phyloP scores from a whole-genome alignment of 352 stramenopile genomes.

The Blastocystis sp. region DNA sequence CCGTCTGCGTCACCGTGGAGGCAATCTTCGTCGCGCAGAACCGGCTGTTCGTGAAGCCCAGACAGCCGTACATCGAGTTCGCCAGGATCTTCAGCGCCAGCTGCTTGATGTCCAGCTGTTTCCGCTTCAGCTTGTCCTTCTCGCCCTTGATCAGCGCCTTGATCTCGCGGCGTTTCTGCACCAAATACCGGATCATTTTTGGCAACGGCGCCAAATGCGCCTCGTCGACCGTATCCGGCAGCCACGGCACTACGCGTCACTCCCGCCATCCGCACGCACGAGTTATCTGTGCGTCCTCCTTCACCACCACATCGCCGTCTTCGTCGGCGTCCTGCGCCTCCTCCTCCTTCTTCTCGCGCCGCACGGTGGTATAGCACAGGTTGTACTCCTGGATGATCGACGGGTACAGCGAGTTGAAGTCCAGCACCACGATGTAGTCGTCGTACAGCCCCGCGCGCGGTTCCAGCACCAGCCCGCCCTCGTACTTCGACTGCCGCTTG shows the following conservation, averaged over 20 bases:
- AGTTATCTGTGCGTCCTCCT: constrained; percentile 74
- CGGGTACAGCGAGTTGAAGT: constrained; percentile 99
- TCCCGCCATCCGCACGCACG: neutral
- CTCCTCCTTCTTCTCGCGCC: constrained; percentile 75
- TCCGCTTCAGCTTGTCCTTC: constrained; percentile 81
- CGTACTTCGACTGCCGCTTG: constrained; percentile 78
- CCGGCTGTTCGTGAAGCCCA: constrained; percentile 94
- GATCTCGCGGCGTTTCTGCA: constrained; percentile 92
- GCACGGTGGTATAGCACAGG: constrained; percentile 98
- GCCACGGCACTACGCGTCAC: constrained; percentile 17
- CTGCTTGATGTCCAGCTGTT: constrained; percentile 95
- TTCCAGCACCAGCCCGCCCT: constrained; percentile 95
- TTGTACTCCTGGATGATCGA: constrained; percentile 99
- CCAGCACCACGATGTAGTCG: constrained; percentile 97
- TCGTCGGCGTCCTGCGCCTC: constrained; percentile 75
- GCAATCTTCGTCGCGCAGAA: constrained; percentile 98
- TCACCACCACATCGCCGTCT: constrained; percentile 75
- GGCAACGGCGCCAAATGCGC: constrained; percentile 64
- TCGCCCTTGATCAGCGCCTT: constrained; percentile 94
- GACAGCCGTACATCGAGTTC: constrained; percentile 99
- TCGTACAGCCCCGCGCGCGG: constrained; percentile 99
- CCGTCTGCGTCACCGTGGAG: constrained; percentile 89
- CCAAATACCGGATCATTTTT: constrained; percentile 74
- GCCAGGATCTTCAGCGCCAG: constrained; percentile 98
- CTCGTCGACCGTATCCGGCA: constrained; percentile 42